Percentiles rank a stretch among this genome's conserved stretches.
phyloP scores from a whole-genome alignment of 495 filamentous ascomycete genomes.

The Trichocladium uniseriatum region DNA sequence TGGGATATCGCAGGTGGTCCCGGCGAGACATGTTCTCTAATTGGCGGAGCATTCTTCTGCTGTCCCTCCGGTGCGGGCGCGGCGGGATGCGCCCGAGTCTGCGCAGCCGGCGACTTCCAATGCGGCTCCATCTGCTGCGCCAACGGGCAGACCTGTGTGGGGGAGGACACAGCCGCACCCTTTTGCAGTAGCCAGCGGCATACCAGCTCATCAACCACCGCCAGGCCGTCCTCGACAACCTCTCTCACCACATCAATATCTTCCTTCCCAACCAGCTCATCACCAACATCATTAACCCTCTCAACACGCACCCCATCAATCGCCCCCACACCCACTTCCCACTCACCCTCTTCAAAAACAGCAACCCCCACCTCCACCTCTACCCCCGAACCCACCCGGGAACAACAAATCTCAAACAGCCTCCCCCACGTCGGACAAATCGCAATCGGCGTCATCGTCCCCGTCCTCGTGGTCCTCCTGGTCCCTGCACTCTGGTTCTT shows the following conservation, averaged over 20 bases:
- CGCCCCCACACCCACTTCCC: background rate
- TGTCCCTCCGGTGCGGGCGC: conserved; percentile 9
- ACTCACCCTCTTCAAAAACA: background rate
- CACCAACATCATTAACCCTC: background rate
- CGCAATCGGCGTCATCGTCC: conserved; percentile 3
- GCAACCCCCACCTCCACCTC: background rate
- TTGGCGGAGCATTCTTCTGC: conserved; percentile 15
- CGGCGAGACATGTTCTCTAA: conserved; percentile 10
- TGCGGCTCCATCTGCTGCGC: conserved; percentile 20
- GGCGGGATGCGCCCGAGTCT: conserved; percentile 12
- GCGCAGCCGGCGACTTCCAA: conserved; percentile 19
- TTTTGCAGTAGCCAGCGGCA: conserved; percentile 11
- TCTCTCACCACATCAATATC: background rate
- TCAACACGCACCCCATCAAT: background rate
- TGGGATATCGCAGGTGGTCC: conserved; percentile 3
- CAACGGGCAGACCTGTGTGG: conserved; percentile 13
- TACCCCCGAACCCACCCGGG: no score
- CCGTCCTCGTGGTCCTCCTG: conserved; percentile 1
- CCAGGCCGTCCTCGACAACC: background rate
- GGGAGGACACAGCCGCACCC: conserved; percentile 4
- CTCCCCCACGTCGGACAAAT: conserved; percentile 3
- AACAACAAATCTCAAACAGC: background rate
- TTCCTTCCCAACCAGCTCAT: background rate
- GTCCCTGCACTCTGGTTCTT: conserved; percentile 5
- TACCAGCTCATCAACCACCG: background rate